These are phyloP conservation scores for Avena eriantha DNA, from an alignment of 176 grass and related monocot species.

Conservation along the genomic window DNA sequence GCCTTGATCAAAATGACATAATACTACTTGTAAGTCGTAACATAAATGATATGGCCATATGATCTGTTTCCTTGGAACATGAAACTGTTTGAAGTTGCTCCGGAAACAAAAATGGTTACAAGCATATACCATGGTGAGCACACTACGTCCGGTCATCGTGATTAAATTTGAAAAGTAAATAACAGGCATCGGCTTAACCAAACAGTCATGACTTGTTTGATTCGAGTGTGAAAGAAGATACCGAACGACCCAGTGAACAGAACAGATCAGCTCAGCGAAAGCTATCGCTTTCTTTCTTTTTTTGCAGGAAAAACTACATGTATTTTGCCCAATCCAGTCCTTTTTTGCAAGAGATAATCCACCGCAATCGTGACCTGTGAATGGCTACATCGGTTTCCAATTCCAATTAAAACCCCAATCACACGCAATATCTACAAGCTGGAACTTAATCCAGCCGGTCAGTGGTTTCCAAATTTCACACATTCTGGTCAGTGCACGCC, in stretches of 20 bases:
- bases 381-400: neutral
- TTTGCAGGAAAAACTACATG: neutral
- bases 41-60: neutral
- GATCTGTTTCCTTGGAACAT: neutral
- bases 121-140: neutral
- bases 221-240: neutral
- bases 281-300: neutral
- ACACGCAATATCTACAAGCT: neutral
- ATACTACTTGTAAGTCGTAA: no score
- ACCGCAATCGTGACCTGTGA: neutral
- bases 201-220: neutral
- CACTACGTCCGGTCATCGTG: no score
- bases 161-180: neutral
- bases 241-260: neutral
- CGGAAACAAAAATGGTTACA: neutral
- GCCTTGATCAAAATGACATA: no score
- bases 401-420: neutral
- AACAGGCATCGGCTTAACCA: neutral
- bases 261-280: neutral
- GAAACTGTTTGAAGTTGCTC: neutral
- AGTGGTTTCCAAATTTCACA: neutral
- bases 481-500: no score
- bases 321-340: neutral
- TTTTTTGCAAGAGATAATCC: constrained; percentile 6
- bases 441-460: neutral